Evolutionary conservation across 2,329 filamentous ascomycete species (phyloP), one percentile per base, ranked within the genome.

Genomic region (Penicillium decumbens): DNA sequence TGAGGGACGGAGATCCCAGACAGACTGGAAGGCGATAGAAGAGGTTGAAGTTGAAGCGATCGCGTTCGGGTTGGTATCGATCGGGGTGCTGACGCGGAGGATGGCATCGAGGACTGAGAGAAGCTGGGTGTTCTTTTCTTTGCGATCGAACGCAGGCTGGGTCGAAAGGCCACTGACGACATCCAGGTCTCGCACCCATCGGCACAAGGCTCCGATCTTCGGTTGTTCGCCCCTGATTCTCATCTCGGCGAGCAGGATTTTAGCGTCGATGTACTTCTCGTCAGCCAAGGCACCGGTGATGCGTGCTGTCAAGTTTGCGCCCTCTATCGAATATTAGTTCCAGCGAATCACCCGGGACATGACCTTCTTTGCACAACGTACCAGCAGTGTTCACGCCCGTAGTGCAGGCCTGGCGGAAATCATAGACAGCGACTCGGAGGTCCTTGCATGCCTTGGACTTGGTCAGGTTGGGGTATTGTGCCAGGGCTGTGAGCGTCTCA

Each of bases 181-280:
- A 59, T 88, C 84, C 24, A 88, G 71, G 61, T 87, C 84, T 49
- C 85, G 78, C 4, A 88, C 84, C 85, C 85, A 88, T 49, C 85
- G 80, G 65, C 84, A 87, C 6, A 88, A 68, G 1, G 84, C 83
- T 18, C 85, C 85, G 0, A 88, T 70, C 57, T 85, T 85, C 0
- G 84, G 84, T 15, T 80, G 77, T 53, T 87, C 77, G 3, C 75
- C 72, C n/a, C 84, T 74, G 15, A 88, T 81, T 27, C 79, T 76
- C 84, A 88, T 88, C 70, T 88, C 84, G 0, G 84, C 79, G 1
- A 88, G 76, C 12, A 87, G 64, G 13, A 88, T 77, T 44, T 77
- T 77, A 4, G 84, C 83, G n/a, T 87, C 84, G 8, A 74, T 75
- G 55, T 83, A 85, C 61, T 82, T 81, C 43, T 77, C 81, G 64